A percentile compares a stretch with the other conserved stretches of the same genome.
Evolutionary conservation across 106 monocot species (phyloP).

Genomic region (Platanthera guangdongensis): DNA sequence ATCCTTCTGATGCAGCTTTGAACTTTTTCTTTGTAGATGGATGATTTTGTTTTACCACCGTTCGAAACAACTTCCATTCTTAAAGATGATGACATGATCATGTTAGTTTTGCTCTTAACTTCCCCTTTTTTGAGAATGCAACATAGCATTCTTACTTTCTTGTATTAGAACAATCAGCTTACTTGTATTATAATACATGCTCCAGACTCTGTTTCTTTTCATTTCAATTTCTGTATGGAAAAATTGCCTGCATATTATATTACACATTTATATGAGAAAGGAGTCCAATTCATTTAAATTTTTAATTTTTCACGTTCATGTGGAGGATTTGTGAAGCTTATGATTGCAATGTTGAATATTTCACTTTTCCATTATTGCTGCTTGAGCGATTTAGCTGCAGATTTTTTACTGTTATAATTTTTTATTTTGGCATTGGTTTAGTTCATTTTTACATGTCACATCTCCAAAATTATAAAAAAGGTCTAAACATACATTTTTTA

Average conservation of each 20-base stretch:
- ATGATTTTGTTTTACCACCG: slow-evolving; percentile 54
- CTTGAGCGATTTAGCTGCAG: neutral
- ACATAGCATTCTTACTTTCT: neutral
- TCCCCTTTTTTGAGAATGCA: neutral
- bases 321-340: neutral
- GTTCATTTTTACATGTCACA: neutral
- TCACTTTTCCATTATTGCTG: neutral
- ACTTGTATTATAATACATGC: neutral
- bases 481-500: no score
- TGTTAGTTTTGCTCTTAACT: slow-evolving; percentile 19
- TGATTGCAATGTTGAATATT: neutral
- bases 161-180: neutral
- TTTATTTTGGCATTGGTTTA: neutral
- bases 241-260: neutral
- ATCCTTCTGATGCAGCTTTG: neutral
- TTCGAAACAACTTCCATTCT: slow-evolving; percentile 52
- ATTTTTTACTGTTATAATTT: neutral
- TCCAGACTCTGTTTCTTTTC: neutral
- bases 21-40: slow-evolving; percentile 37
- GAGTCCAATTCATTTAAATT: neutral
- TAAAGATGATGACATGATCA: slow-evolving; percentile 44
- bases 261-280: neutral
- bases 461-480: neutral
- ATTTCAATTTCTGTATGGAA: neutral
- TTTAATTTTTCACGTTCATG: neutral